Conservation (phyloP, 148 eudicot genomes). For the Rhododendron ovatum region DNA sequence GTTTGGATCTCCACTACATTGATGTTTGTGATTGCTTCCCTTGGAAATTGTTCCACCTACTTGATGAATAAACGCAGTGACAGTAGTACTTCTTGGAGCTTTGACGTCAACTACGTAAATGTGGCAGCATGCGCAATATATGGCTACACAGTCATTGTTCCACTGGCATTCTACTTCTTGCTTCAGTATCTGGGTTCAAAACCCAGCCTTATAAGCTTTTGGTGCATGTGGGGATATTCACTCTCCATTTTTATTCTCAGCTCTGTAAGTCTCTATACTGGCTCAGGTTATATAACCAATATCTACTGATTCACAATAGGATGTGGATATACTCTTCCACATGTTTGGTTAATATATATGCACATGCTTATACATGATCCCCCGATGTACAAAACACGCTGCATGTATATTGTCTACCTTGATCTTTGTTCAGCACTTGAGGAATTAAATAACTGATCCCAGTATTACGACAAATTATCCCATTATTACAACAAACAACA, state of each 20-base stretch:
- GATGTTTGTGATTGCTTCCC: conserved; percentile 70
- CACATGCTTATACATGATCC: background rate
- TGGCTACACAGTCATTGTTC: conserved; percentile 82
- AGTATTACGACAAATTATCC: background rate
- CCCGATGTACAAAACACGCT: background rate
- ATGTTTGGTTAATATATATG: background rate
- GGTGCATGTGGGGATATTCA: conserved; percentile 99
- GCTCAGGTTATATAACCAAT: background rate
- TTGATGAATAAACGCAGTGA: conserved; percentile 47
- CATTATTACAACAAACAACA: background rate
- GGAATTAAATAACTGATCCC: background rate
- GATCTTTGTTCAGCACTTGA: background rate
- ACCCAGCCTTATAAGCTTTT: conserved; percentile 79
- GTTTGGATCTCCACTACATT: conserved; percentile 90
- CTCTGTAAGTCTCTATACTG: conserved; percentile 52
- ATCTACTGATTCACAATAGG: background rate
- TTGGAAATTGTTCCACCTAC: conserved; percentile 86
- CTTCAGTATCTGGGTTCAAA: conserved; percentile 87
- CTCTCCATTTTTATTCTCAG: conserved; percentile 71
- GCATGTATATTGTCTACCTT: background rate
- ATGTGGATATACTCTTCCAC: background rate
- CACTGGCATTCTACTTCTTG: conserved; percentile 82
- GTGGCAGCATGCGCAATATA: conserved; percentile 66
- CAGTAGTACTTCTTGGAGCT: conserved; percentile 67
- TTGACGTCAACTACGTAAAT: conserved; percentile 73